A percentile compares a stretch with the other conserved stretches of the same genome.
Conservation (phyloP, 2,329 filamentous ascomycete species). For the Penicillium hordei region DNA sequence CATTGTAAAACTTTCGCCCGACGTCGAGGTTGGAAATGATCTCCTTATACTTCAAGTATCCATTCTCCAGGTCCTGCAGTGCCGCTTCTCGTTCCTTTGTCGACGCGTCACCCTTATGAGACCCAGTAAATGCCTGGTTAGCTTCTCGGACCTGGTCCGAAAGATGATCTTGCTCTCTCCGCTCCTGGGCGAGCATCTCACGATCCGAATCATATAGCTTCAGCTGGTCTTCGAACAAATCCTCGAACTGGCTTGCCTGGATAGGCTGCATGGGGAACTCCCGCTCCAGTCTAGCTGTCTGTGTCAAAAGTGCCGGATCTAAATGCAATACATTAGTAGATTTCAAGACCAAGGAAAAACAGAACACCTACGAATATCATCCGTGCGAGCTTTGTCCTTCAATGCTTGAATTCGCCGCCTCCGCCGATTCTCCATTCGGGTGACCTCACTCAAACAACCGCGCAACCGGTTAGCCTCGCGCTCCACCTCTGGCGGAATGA, state of each 20-base stretch:
- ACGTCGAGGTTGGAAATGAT: constrained; percentile 88
- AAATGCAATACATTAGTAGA: constrained; percentile 2
- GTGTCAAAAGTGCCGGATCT: constrained; percentile 74
- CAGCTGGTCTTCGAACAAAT: constrained; percentile 80
- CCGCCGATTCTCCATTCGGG: constrained; percentile 76
- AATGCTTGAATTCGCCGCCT: constrained; percentile 76
- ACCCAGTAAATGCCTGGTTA: constrained; percentile 74
- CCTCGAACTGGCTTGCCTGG: constrained; percentile 86
- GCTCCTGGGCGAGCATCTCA: constrained; percentile 68
- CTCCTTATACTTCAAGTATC: constrained; percentile 95
- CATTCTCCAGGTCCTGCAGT: constrained; percentile 82
- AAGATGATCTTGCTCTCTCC: constrained; percentile 72
- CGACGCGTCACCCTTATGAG: constrained; percentile 65
- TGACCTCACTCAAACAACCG: constrained; percentile 79
- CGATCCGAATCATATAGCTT: constrained; percentile 78
- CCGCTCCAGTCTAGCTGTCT: constrained; percentile 81
- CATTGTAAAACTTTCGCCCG: constrained; percentile 95
- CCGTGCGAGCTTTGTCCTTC: constrained; percentile 74
- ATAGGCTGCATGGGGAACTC: constrained; percentile 82
- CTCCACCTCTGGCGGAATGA: constrained; percentile 78
- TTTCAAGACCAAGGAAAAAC: neutral
- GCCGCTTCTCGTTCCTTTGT: constrained; percentile 78
- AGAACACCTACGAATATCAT: constrained; percentile 70
- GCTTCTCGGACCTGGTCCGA: constrained; percentile 68
- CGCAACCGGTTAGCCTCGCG: constrained; percentile 74